These are phyloP conservation scores for Thuja plicata DNA, from an alignment of 83 land plant species.

Conservation along the genomic window DNA sequence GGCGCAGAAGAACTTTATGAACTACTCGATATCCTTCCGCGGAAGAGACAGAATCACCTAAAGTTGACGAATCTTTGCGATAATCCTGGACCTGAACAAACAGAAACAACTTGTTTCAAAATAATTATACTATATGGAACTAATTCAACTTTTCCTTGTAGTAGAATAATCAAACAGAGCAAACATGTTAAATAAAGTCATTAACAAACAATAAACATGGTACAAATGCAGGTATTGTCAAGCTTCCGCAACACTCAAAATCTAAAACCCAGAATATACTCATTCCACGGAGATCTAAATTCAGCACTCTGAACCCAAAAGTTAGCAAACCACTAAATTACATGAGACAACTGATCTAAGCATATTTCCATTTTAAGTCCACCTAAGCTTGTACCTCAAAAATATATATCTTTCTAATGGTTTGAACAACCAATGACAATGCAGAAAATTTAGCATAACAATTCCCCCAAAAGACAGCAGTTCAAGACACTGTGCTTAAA, in stretches of 20 bases:
- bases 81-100: constrained; percentile 62
- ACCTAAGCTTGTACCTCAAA: neutral
- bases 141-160: neutral
- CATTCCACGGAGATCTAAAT: neutral
- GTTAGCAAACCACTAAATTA: neutral
- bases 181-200: neutral
- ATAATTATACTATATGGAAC: neutral
- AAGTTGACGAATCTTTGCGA: constrained; percentile 34
- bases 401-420: neutral
- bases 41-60: constrained; percentile 21
- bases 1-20: constrained; percentile 61
- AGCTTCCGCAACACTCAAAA: neutral
- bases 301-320: neutral
- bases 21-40: constrained; percentile 44
- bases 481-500: too few relatives aligned
- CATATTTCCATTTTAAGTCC: neutral
- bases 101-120: neutral
- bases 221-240: neutral
- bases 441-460: neutral
- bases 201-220: neutral
- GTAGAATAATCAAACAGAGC: neutral
- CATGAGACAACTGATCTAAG: neutral
- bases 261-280: neutral
- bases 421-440: neutral
- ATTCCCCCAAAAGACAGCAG: too few relatives aligned